Evolutionary conservation across 2,329 filamentous ascomycete genomes (phyloP).

Genomic region (Cladobotryum protrusum): DNA sequence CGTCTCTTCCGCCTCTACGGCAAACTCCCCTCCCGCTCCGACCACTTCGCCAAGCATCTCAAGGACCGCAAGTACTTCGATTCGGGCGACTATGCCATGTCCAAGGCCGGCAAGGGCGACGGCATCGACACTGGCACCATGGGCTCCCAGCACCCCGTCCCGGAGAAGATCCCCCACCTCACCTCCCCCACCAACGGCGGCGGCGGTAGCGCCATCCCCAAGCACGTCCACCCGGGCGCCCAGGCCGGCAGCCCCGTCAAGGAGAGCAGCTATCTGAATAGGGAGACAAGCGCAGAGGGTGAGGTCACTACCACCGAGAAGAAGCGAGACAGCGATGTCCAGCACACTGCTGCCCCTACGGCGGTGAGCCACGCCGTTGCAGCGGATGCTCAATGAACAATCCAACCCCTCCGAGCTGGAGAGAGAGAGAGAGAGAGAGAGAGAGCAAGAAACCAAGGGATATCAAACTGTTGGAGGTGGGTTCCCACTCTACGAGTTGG

Average conservation of each 20-base stretch:
- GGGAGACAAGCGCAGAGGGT: slow-evolving; percentile 65
- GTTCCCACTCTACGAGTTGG: background rate
- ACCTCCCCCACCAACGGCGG: slow-evolving; percentile 54
- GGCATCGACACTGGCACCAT: slow-evolving; percentile 90
- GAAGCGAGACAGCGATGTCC: slow-evolving; percentile 2
- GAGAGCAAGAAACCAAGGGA: background rate
- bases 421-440: background rate
- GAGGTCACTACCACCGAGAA: slow-evolving; percentile 23
- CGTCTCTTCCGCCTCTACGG: slow-evolving; percentile 95
- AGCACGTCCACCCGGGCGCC: slow-evolving; percentile 38
- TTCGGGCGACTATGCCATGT: slow-evolving; percentile 91
- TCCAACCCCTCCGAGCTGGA: no score
- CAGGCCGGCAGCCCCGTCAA: slow-evolving; percentile 78
- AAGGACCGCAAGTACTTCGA: slow-evolving; percentile 99
- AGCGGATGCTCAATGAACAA: background rate
- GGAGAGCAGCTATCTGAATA: slow-evolving; percentile 80
- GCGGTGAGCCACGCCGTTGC: background rate
- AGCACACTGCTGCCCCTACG: background rate
- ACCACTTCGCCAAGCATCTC: slow-evolving; percentile 94
- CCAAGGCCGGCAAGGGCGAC: slow-evolving; percentile 93
- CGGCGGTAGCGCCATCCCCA: slow-evolving; percentile 23
- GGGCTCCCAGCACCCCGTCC: slow-evolving; percentile 88
- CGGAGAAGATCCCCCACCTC: slow-evolving; percentile 90
- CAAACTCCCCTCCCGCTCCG: slow-evolving; percentile 93
- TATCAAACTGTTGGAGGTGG: background rate